Base-by-base conservation (phyloP, 148 eudicot genomes). In the Rhododendron williamsianum region DNA sequence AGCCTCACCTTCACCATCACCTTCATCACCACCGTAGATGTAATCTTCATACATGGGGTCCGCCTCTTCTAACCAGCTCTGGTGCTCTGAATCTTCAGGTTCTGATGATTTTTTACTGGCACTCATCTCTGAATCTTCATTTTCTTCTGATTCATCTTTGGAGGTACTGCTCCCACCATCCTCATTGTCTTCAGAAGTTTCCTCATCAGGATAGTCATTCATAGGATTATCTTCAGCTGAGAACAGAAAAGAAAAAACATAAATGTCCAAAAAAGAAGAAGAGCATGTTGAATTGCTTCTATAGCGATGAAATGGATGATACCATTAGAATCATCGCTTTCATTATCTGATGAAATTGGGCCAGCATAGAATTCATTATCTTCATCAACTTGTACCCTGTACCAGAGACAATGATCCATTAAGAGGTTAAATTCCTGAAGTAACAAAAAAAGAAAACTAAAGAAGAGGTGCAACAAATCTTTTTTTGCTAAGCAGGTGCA, bases 281-380 rank as follows among this genome's bases (percentile, higher is more conserved):
- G 52, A 49, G 52, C 8, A 76, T 6, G 23, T 54, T 11, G 54
- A 51, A 54, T 33, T 76, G 49, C 69, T 8, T 71, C 6, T n/a
- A 81, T 25, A 71, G 54, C 3, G 13, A 82, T 25, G 30, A 9
- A 51, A 77, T 18, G 33, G 27, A 82, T 46, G 19, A 46, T 93
- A 97, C 99, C 98, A 90, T 97, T 97, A 73, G 99, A 95, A 91
- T 97, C 98, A 84, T 97, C 93, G 87, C 90, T 90, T 87, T 94
- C 98, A 85, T 88, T 88, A 23, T 93, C 99, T 35, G 93, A 87
- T 81, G 88, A 87, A 90, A 89, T 91, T 27, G 94, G 98, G 73
- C 99, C 99, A 82, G 91, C 95, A 86, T 90, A 94, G 87, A 85
- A 95, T 1, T 90, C 92, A 77, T 92, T 95, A 84, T 94, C 95